phyloP scores from a whole-genome alignment of 176 grass and related monocot genomes.

The Saccharum spontaneum region DNA sequence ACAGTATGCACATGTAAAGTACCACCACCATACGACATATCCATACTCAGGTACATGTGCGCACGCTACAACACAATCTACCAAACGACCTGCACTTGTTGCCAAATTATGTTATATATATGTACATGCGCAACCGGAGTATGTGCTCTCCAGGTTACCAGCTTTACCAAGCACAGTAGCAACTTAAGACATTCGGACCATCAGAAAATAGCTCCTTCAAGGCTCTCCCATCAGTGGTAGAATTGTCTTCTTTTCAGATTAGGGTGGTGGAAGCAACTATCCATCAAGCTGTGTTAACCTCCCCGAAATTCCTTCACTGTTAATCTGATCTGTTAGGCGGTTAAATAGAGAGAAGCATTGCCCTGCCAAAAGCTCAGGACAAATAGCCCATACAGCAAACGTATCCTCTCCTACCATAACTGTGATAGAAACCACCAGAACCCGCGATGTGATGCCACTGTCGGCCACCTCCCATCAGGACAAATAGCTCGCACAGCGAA shows the following conservation, averaged over 20 bases:
- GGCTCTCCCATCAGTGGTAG: neutral
- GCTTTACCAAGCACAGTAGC: neutral
- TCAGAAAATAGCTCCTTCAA: neutral
- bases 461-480: slow-evolving; percentile 25
- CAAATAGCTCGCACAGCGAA: neutral
- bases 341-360: neutral
- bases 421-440: slow-evolving; percentile 79
- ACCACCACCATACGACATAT: neutral
- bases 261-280: neutral
- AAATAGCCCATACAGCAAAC: neutral
- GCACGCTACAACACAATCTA: neutral
- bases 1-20: slow-evolving; percentile 5
- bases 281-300: neutral
- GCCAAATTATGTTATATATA: slow-evolving; percentile 4
- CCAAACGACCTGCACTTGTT: neutral
- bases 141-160: neutral
- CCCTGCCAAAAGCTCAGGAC: slow-evolving; percentile 22
- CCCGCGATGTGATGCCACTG: slow-evolving; percentile 51
- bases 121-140: slow-evolving; percentile 23
- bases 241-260: neutral
- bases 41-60: slow-evolving; percentile 3
- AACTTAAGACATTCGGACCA: neutral
- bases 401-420: slow-evolving; percentile 79
- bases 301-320: neutral
- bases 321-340: neutral